Conservation (phyloP, 2,329 filamentous ascomycete species). For the Dryadomyces quercivorus region DNA sequence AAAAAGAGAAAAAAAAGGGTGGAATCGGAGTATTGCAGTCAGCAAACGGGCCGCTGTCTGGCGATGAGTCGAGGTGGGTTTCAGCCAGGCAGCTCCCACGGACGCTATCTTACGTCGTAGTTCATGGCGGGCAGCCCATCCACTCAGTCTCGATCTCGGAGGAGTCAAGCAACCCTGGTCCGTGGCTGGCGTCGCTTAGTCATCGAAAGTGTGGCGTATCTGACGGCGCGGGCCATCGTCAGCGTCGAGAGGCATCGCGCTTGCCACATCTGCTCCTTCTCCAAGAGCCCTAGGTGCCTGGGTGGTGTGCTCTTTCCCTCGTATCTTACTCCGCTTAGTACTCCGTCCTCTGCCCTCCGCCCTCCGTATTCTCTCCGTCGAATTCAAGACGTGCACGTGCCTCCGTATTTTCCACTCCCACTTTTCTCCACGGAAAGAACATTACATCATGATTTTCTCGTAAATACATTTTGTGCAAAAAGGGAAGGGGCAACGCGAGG, state of each 20-base stretch:
- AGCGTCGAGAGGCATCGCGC: not conserved
- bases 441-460: no score
- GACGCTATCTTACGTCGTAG: constrained; percentile 1
- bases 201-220: not conserved
- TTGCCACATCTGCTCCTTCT: no score
- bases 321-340: no score
- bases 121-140: not conserved
- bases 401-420: no score
- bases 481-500: no score
- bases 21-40: not conserved
- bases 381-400: no score
- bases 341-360: no score
- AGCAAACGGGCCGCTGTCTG: not conserved
- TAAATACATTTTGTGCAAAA: no score
- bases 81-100: not conserved
- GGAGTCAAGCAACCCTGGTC: not conserved
- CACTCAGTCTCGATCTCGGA: not conserved
- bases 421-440: no score
- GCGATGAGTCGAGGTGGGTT: not conserved
- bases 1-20: not conserved
- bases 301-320: no score
- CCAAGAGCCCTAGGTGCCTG: no score
- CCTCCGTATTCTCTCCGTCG: no score
- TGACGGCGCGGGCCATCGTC: not conserved
- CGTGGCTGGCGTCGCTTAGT: not conserved